phyloP scores from a whole-genome alignment of 2,329 filamentous ascomycete genomes.

The Tolypocladium ovalisporum region DNA sequence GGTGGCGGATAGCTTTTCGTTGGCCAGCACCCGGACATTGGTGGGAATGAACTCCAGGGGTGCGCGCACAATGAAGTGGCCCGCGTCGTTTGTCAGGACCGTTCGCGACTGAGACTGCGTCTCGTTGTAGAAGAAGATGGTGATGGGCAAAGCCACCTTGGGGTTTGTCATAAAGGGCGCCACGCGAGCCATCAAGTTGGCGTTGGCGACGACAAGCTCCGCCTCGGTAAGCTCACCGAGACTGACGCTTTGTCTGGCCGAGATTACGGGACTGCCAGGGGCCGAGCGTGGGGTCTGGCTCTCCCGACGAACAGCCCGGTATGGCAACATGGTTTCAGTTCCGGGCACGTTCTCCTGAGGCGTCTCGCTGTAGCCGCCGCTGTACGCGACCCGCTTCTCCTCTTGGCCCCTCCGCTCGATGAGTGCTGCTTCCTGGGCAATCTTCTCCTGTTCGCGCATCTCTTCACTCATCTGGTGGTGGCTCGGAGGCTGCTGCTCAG shows the following conservation, averaged over 20 bases:
- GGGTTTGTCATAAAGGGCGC: constrained; percentile 85
- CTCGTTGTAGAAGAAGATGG: constrained; percentile 92
- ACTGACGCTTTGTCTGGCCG: constrained; percentile 22
- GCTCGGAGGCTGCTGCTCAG: constrained; percentile 5
- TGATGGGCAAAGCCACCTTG: constrained; percentile 65
- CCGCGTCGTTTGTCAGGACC: constrained; percentile 74
- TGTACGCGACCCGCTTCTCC: constrained; percentile 59
- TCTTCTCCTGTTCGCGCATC: constrained; percentile 49
- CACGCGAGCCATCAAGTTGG: constrained; percentile 77
- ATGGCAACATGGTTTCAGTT: constrained; percentile 17
- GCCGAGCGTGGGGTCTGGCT: constrained; percentile 26
- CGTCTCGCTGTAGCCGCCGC: constrained; percentile 63
- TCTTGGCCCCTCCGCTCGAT: constrained; percentile 63
- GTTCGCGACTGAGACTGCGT: constrained; percentile 71
- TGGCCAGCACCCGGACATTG: constrained; percentile 76
- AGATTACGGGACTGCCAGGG: constrained; percentile 31
- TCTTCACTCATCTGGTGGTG: constrained; percentile 29
- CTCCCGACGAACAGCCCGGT: constrained; percentile 15
- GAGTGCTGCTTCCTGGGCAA: constrained; percentile 62
- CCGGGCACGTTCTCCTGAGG: constrained; percentile 33
- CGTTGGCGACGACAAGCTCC: constrained; percentile 71
- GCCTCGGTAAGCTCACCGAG: constrained; percentile 56
- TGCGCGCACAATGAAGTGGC: constrained; percentile 75
- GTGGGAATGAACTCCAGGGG: constrained; percentile 85
- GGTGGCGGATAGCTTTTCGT: constrained; percentile 71